Evolutionary conservation across 225 moss, liverwort and hornwort species (phyloP).

Genomic region (Thuidium tamariscinum): DNA sequence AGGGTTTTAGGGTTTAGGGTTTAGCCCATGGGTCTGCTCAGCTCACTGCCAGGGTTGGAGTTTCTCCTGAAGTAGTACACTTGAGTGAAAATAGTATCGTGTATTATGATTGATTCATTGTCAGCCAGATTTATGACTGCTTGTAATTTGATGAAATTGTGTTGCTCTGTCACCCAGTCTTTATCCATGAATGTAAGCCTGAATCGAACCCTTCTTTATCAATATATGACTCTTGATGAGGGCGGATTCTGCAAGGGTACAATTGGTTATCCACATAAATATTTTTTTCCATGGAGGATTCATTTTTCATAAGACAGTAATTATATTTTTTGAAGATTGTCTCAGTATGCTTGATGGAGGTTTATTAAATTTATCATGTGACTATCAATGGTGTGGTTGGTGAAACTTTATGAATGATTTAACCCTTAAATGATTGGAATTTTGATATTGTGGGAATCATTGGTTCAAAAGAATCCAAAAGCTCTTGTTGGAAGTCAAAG

Average conservation of each 20-base stretch:
- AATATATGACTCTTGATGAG: background rate
- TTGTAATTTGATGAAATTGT: background rate
- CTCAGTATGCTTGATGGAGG: background rate
- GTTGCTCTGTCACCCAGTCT: background rate
- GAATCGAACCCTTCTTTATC: background rate
- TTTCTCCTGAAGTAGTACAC: background rate
- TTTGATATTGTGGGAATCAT: no score
- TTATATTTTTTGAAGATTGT: background rate
- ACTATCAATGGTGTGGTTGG: no score
- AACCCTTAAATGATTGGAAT: no score
- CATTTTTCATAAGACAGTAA: no score
- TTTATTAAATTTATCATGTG: no score
- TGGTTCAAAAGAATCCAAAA: no score
- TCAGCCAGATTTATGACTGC: background rate
- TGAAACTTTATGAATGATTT: no score
- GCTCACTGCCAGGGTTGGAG: no score
- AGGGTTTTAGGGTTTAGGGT: background rate
- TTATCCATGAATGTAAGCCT: background rate
- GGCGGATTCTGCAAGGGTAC: background rate
- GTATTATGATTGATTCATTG: background rate
- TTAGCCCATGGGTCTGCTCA: background rate
- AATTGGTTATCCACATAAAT: background rate
- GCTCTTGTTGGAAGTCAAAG: no score
- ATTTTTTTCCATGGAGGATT: no score
- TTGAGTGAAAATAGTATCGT: background rate